These are phyloP conservation scores for Daldinia vernicosa DNA, from an alignment of 495 filamentous ascomycete genomes.

Conservation along the genomic window DNA sequence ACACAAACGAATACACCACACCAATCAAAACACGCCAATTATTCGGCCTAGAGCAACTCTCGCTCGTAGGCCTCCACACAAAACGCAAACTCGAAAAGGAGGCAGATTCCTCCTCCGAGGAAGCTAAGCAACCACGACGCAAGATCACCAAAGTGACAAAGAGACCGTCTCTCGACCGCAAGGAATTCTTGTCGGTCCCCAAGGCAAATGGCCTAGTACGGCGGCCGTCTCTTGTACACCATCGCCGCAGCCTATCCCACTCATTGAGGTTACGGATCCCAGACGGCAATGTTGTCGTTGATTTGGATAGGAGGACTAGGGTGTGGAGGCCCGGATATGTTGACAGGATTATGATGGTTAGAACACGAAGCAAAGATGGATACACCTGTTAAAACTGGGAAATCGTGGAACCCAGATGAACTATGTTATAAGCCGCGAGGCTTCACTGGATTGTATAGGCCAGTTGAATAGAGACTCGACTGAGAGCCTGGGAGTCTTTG, in stretches of 20 bases:
- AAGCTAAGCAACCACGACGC: not conserved
- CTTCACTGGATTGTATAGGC: too few species aligned
- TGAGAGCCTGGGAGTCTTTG: not conserved
- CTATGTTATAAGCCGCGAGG: too few species aligned
- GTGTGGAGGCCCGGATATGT: too few species aligned
- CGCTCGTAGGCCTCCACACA: not conserved
- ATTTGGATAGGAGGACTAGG: too few species aligned
- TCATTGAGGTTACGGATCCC: slow-evolving; percentile 16
- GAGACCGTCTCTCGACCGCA: not conserved
- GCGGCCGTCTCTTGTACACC: not conserved
- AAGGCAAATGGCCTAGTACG: not conserved
- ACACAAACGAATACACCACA: not conserved
- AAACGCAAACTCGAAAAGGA: not conserved
- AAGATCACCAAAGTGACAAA: not conserved
- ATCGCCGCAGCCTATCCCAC: not conserved
- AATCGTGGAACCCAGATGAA: too few species aligned
- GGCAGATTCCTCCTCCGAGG: not conserved
- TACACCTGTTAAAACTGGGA: too few species aligned
- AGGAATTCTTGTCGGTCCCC: not conserved
- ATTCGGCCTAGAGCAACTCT: not conserved
- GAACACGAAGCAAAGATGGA: too few species aligned
- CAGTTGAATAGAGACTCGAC: too few species aligned
- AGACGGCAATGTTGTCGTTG: not conserved
- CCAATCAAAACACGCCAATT: not conserved
- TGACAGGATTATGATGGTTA: too few species aligned